Evolutionary conservation across 176 grass and related monocot species (phyloP).

Genomic region (Oryza longistaminata): DNA sequence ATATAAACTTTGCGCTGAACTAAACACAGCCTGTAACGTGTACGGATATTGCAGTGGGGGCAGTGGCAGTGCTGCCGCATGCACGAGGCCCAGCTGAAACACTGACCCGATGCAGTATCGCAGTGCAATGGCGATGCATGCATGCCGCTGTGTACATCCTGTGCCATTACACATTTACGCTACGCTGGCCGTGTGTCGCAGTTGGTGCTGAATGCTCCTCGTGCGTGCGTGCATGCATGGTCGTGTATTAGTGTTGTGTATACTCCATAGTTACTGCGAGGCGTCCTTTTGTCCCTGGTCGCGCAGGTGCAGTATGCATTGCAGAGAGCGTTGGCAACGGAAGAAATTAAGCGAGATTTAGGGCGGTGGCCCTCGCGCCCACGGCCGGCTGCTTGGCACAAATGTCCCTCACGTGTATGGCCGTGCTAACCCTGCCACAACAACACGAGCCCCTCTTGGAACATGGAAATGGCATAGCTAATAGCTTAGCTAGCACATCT

Average conservation of each 20-base stretch:
- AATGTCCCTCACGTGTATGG: constrained; percentile 31
- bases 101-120: background rate
- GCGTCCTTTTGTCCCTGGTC: background rate
- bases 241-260: too few species aligned
- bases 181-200: background rate
- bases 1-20: too few species aligned
- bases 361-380: background rate
- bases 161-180: background rate
- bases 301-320: background rate
- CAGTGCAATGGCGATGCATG: background rate
- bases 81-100: constrained; percentile 12
- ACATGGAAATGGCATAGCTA: background rate
- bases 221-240: background rate
- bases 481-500: too few species aligned
- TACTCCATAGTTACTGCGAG: background rate
- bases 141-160: background rate
- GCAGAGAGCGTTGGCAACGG: background rate
- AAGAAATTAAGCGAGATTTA: too few species aligned
- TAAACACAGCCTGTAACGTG: too few species aligned
- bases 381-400: background rate
- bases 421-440: background rate
- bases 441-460: too few species aligned
- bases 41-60: background rate
- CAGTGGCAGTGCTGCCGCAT: background rate
- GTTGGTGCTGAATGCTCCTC: background rate